Evolutionary conservation across 1,284 basidiomycete genomes (phyloP), one percentile per base, ranked within the genome.

Genomic region (Ganoderma multipileum): DNA sequence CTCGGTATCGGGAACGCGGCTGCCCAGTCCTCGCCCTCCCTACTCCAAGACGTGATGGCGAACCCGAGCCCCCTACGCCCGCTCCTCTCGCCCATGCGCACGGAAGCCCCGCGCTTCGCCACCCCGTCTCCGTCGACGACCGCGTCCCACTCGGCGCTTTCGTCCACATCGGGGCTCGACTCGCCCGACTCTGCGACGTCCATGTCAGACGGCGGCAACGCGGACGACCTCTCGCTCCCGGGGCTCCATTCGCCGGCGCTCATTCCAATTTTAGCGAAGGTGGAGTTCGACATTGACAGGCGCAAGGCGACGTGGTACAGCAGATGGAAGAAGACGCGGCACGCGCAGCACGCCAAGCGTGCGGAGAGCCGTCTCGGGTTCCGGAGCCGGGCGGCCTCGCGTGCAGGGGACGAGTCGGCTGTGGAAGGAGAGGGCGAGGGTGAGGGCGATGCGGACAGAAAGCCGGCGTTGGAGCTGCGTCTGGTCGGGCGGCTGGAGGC

Each of bases 281-380:
- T 96, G 23, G 94, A 96, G 79, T 95, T 96, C 73, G 93, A 95
- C 76, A 92, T 96, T 73, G 94, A 95, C 77, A 83, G 83, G 58
- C 82, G 64, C 62, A 90, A 85, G 73, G 93, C 92, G 12, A 82
- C 83, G n/a, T 96, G 95, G 94, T 96, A 91, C 73, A 89, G 91
- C 20, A 86, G 88, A 7, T 95, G 94, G 94, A 69, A 90, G 42
- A 84, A 89, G 66, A 92, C 87, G 73, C 82, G 91, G 65, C 84
- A 83, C 68, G 80, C 82, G 59, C 89, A 88, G 67, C 84, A 86
- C 65, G 83, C 84, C 23, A 91, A 88, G 76, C 81, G 90, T 28
- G 77, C 83, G 20, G 84, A 85, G 72, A 84, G 84, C 71, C 80
- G 78, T 66, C 76, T 76, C 58, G 79, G 74, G 66, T 78, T 75